Percentiles rank a stretch among this genome's conserved stretches.
Evolutionary conservation across 202 grass and related monocot genomes (phyloP).

Genomic region (Musa balbisiana): DNA sequence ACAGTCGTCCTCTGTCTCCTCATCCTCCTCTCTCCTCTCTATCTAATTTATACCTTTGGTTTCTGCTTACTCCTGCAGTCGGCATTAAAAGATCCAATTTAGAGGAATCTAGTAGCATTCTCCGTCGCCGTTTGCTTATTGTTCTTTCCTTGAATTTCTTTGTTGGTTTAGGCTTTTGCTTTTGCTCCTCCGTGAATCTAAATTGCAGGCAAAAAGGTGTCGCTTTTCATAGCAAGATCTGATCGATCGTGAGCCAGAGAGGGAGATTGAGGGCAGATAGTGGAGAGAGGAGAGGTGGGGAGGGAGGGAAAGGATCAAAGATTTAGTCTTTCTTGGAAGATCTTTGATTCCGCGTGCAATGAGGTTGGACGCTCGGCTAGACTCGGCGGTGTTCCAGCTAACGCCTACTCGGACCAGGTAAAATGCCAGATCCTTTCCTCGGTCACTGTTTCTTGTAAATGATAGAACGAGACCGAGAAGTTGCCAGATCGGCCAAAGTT

Average conservation of each 20-base stretch:
- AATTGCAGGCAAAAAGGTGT: neutral
- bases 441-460: neutral
- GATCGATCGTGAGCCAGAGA: neutral
- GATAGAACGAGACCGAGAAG: neutral
- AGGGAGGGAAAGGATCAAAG: neutral
- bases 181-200: conserved; percentile 17
- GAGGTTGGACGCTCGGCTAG: conserved; percentile 10
- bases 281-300: neutral
- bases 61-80: neutral
- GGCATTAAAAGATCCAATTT: neutral
- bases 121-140: neutral
- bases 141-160: neutral
- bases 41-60: neutral
- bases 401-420: conserved; percentile 28
- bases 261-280: neutral
- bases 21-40: neutral
- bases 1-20: neutral
- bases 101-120: neutral
- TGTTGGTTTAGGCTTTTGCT: neutral
- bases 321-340: neutral
- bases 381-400: conserved; percentile 18
- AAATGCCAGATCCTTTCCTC: neutral
- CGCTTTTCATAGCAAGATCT: neutral
- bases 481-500: neutral
- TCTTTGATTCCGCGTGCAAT: neutral